Base-by-base conservation (phyloP, 331 rosid genomes). In the Ulmus americana region DNA sequence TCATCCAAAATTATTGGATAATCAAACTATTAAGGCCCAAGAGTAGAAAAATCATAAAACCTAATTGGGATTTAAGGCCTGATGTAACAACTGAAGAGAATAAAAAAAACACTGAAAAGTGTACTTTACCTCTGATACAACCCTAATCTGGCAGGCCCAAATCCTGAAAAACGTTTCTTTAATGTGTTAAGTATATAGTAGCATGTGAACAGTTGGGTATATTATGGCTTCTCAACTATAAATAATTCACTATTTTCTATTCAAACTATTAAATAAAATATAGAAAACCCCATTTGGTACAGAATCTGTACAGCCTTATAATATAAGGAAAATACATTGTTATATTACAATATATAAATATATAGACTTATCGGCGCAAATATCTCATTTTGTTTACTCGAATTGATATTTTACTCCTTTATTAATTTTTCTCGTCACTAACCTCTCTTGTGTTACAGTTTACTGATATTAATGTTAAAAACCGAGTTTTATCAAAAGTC, bases 221-320 rank as follows among this genome's bases (percentile, higher is more conserved):
- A 63, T 44, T 5, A 41, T 13, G 52, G 55, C 8, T 43, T 55
- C 64, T 64, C 28, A 56, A 39, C 50, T 39, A 14, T 63, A 71
- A 52, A 42, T 54, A 14, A 44, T 53, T 39, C 55, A 28, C 59
- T 51, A 10, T 42, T 48, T 16, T 45, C 14, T 45, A 57, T 68
- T 46, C 14, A 39, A 56, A 57, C 35, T 39, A 10, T 55, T 35
- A 35, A 47, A 14, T 38, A 5, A 22, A 40, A 16, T 28, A 61
- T 57, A 39, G 35, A 6, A 3, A 18, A 12, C 42, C 67, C 2
- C 20, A 44, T 45, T 54, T 54, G 16, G 70, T 43, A 54, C 50
- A 71, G 63, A 38, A 53, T 70, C 75, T 63, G 40, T 10, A 54
- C 15, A 61, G 16, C 65, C 50, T 47, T 71, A 46, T 54, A 76